These are phyloP conservation scores for Blepharisma japonicum DNA, from an alignment of 73 alveolate species.

Conservation along the genomic window DNA sequence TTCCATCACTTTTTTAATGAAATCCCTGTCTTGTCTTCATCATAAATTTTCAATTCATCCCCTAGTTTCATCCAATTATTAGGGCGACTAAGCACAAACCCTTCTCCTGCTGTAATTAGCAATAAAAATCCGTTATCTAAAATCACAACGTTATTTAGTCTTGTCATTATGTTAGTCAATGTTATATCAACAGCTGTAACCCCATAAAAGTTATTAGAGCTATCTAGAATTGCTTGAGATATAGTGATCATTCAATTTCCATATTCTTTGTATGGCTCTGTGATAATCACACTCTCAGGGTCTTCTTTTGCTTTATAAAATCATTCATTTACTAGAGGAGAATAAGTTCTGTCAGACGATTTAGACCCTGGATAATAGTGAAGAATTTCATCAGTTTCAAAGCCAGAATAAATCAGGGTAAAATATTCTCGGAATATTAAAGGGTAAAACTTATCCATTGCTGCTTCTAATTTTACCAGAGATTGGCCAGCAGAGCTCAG, in stretches of 20 bases:
- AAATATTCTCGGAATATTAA: not conserved
- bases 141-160: too few species aligned
- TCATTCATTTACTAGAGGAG: slow-evolving; percentile 12
- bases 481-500: not conserved
- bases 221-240: not conserved
- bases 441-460: not conserved
- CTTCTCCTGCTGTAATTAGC: too few species aligned
- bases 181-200: not conserved
- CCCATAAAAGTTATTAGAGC: not conserved
- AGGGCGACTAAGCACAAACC: too few species aligned
- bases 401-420: not conserved
- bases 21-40: too few species aligned
- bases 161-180: too few species aligned
- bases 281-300: not conserved
- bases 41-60: too few species aligned
- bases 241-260: not conserved
- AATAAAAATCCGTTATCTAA: too few species aligned
- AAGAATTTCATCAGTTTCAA: not conserved
- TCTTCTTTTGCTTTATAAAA: not conserved
- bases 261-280: not conserved
- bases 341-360: not conserved
- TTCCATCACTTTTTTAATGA: too few species aligned
- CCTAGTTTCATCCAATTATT: too few species aligned
- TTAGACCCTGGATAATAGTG: not conserved
- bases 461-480: not conserved